Evolutionary conservation across 345 rosid species (phyloP), one percentile per base, ranked within the genome.

Genomic region (Lagerstroemia speciosa): DNA sequence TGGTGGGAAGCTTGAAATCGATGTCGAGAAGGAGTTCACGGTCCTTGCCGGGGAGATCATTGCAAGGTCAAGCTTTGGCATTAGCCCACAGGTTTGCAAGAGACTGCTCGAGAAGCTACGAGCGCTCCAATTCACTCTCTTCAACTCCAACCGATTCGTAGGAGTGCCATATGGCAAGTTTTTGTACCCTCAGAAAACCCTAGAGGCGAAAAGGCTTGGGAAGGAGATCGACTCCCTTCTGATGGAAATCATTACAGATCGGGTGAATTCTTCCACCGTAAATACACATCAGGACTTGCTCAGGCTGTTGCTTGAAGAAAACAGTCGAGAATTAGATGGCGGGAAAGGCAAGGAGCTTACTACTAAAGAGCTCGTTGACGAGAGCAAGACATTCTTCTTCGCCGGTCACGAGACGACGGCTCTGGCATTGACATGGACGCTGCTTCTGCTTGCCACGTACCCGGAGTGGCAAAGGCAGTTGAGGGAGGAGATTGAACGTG

Each of bases 321-420:
- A 65, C 22, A 57, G 40, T 5, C 69, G 17, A 8, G 87, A 83
- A 30, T 82, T 80, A 0, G 85, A 86, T 31, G 80, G 83, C 0
- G 64, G 66, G 37, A 19, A 11, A 3, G 77, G 75, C 71, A 84
- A 81, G 80, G 78, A 65, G 14, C 65, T 93, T 66, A 77, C 88
- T 19, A 71, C 87, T 0, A 73, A 82, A 62, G 92, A 91, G 67
- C 75, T 93, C 14, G 86, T 93, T 0, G 97, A 93, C 30, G 97
- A 93, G 78, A 89, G 97, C 81, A 93, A 93, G 75, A 93, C 98
- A 7, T 89, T 93, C 75, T 91, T 93, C 84, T 93, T 93, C 45
- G 97, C 80, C 29, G 97, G 98, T 9, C 97, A 93, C 43, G 97
- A 91, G 72, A 93, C 98, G 2, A 91, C 98, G 0, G 97, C 96